Evolutionary conservation across 192 early-diverging fungal species (phyloP), one percentile per base, ranked within the genome.

Genomic region (Neocallimastix lanati): DNA sequence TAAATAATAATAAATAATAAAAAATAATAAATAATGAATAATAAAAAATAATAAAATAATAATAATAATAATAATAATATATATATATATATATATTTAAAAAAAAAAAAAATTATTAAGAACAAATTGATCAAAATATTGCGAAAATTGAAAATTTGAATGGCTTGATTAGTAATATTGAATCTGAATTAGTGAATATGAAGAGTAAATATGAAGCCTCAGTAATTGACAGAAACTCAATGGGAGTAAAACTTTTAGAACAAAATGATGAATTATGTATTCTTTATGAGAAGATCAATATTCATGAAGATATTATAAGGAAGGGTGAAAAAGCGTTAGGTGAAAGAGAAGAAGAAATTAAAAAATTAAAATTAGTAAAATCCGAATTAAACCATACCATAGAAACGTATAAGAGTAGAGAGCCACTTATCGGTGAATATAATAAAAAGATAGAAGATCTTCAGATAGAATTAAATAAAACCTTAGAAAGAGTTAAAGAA

Each of bases 231-330:
- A 81, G 89, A 25, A 90, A 90, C 81, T 77, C 81, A 2, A 82
- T 84, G 14, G 89, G 88, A 77, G 81, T 88, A 18, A 84, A 88
- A 28, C 78, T 90, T 16, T 82, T 90, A 6, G 89, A 90, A 30
- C 84, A 87, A 29, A 91, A 90, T 82, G 89, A 90, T 78, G 89
- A 90, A 76, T 83, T 90, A 2, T 88, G 89, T 81, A 90, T 90
- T 38, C 78, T 90, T 4, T 90, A 90, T 77, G 89, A 90, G 78
- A 80, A 85, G 29, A 81, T 88, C 77, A 90, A 90, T 79, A 67
- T 90, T 11, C 82, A 90, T 40, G 78, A 81, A 29, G 83, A 81
- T 18, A 81, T 86, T 16, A 80, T 84, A 78, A 76, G 36, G 29
- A 85, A 85, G 11, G 89, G 89, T 7, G 86, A 88, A 38, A 13